Base-by-base conservation (phyloP, 768 basidiomycete species). In the Leccinum disarticulatum region DNA sequence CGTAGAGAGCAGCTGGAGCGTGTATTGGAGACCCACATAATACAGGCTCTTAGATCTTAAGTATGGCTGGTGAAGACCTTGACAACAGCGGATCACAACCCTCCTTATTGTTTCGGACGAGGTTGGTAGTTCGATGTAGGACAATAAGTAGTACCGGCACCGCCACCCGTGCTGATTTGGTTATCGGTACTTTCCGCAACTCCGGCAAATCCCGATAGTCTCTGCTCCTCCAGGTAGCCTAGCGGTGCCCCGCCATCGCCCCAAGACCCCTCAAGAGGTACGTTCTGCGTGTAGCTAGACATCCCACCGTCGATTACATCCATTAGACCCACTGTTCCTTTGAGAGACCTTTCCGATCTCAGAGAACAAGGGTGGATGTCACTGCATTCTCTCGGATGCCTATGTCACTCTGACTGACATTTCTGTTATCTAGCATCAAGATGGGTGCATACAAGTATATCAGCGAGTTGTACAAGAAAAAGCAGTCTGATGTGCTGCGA, bases 401-500 rank as follows among this genome's bases (percentile, higher is more conserved):
- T 1, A 9, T 55, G 27, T 22, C 27, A 25, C 54, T 65, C 66
- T 65, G 64, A 59, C 66, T 52, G 38, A 43, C 56, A 47, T 48
- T 63, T 65, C 67, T 46, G 52, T 58, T 52, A 58, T 64, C 57
- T 60, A 71, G 70, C 79, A 76, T 77, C 80, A 87, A 81, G 75
- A 93, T 93, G 91, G 91, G 91, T 74, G 91, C 91, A 68, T 93
- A 93, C 85, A 93, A 96, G 79, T 98, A 98, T 76, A 88, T 98
- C 74, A 88, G 91, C 68, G 96, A 98, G 81, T 80, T 98, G 65
- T 94, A 95, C 88, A 96, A 95, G 83, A 97, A 97, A 81, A 95
- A 95, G 79, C 93, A 95, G 80, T 92, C 90, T 69, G 93, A 95
- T 80, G 94, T 98, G 67, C 86, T 98, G 74, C 93, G 94, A 68